phyloP scores from a whole-genome alignment of 768 basidiomycete species.

The Cyclocybe cylindracea region DNA sequence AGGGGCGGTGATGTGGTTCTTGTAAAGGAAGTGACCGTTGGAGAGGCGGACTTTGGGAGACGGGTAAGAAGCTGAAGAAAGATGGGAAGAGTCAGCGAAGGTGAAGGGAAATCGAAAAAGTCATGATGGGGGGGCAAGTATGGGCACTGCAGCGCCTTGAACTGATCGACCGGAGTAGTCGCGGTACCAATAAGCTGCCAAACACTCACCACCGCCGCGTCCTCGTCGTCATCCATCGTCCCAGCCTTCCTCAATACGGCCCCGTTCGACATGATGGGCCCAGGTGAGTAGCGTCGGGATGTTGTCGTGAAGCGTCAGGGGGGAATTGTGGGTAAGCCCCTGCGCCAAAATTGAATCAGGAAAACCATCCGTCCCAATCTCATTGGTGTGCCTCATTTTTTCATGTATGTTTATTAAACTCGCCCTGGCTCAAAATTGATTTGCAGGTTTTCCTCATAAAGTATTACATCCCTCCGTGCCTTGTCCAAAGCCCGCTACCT shows the following conservation, averaged over 20 bases:
- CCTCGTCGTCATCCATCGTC: not conserved
- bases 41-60: constrained; percentile 19
- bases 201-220: not conserved
- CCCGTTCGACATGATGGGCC: constrained; percentile 1
- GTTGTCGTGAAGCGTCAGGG: too few species aligned
- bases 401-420: constrained; percentile 1
- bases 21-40: constrained; percentile 19
- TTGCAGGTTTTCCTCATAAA: too few species aligned
- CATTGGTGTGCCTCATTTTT: constrained; percentile 13
- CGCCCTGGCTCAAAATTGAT: too few species aligned
- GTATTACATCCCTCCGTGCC: too few species aligned
- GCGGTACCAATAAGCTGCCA: not conserved
- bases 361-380: not conserved
- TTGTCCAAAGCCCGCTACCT: too few species aligned
- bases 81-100: constrained; percentile 2
- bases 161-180: too few species aligned
- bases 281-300: not conserved
- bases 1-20: constrained; percentile 25
- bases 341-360: not conserved
- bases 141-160: too few species aligned
- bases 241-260: not conserved
- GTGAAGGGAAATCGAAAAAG: not conserved
- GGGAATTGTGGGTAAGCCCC: not conserved
- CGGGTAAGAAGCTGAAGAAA: constrained; percentile 15
- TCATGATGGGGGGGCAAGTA: not conserved